Evolutionary conservation across 768 basidiomycete genomes (phyloP).

Genomic region (Galerina marginata): DNA sequence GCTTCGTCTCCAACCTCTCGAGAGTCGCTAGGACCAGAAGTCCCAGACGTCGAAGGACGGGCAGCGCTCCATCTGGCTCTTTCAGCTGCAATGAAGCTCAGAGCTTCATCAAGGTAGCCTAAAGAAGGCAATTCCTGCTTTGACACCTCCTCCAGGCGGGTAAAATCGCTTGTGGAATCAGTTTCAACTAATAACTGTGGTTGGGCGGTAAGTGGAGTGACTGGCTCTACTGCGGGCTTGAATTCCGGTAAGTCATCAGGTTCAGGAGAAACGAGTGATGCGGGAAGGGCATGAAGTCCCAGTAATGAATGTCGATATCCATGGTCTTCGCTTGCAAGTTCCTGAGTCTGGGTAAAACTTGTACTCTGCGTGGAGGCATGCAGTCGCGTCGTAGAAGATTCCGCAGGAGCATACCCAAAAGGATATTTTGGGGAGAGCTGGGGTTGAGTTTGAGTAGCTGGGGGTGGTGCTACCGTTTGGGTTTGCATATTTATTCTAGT

Average conservation of each 20-base stretch:
- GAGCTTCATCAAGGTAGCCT: slow-evolving; percentile 73
- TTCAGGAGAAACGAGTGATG: slow-evolving; percentile 20
- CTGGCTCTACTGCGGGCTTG: neutral
- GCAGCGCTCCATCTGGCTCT: slow-evolving; percentile 62
- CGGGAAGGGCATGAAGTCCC: slow-evolving; percentile 25
- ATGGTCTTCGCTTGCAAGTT: slow-evolving; percentile 1
- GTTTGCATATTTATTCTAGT: neutral
- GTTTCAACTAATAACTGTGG: neutral
- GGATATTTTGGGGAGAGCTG: neutral
- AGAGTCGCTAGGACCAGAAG: slow-evolving; percentile 5
- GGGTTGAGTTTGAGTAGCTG: neutral
- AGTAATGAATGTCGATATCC: slow-evolving; percentile 27
- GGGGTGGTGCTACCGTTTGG: neutral
- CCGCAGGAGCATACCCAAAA: neutral
- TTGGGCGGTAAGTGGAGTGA: neutral
- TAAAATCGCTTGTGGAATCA: neutral
- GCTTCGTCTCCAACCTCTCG: slow-evolving; percentile 4
- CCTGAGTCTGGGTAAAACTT: neutral
- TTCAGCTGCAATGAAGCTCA: slow-evolving; percentile 79
- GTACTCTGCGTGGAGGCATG: neutral
- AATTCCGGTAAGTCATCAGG: neutral
- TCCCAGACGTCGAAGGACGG: slow-evolving; percentile 31
- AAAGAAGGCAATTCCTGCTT: slow-evolving; percentile 61
- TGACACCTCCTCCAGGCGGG: neutral
- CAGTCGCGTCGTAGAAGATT: neutral